phyloP scores from a whole-genome alignment of 106 monocot species.

The Dendrobium catenatum region DNA sequence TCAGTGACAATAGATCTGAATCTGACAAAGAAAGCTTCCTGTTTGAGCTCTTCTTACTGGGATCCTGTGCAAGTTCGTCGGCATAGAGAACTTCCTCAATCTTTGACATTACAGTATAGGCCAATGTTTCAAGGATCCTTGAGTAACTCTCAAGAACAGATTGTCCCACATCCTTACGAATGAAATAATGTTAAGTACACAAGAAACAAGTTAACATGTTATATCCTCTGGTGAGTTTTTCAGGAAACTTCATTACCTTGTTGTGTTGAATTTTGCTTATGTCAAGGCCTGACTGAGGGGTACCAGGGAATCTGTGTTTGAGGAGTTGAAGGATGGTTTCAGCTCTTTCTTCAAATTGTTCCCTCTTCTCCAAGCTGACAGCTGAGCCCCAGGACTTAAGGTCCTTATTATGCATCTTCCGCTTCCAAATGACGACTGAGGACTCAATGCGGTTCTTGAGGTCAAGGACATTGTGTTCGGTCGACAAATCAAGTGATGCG shows the following conservation, averaged over 20 bases:
- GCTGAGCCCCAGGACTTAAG: conserved; percentile 75
- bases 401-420: conserved; percentile 89
- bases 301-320: conserved; percentile 86
- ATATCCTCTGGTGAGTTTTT: neutral
- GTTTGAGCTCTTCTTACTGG: conserved; percentile 9
- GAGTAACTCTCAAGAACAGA: conserved; percentile 70
- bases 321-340: conserved; percentile 76
- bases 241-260: conserved; percentile 33
- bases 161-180: conserved; percentile 54
- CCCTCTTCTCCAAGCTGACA: conserved; percentile 84
- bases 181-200: neutral
- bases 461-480: conserved; percentile 74
- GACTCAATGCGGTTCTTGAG: conserved; percentile 83
- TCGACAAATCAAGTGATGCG: conserved; percentile 50
- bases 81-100: conserved; percentile 73
- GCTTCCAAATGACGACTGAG: conserved; percentile 81
- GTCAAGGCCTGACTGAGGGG: conserved; percentile 75
- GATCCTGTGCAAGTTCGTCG: conserved; percentile 24
- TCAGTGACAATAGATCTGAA: conserved; percentile 11
- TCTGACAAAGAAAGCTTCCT: conserved; percentile 4
- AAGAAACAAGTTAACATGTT: neutral
- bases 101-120: conserved; percentile 50
- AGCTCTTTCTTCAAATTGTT: conserved; percentile 90
- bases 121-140: conserved; percentile 56
- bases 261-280: conserved; percentile 84